Evolutionary conservation across 352 stramenopile genomes (phyloP), one percentile per base, ranked within the genome.

Genomic region (Globisporangium cylindrosporum): DNA sequence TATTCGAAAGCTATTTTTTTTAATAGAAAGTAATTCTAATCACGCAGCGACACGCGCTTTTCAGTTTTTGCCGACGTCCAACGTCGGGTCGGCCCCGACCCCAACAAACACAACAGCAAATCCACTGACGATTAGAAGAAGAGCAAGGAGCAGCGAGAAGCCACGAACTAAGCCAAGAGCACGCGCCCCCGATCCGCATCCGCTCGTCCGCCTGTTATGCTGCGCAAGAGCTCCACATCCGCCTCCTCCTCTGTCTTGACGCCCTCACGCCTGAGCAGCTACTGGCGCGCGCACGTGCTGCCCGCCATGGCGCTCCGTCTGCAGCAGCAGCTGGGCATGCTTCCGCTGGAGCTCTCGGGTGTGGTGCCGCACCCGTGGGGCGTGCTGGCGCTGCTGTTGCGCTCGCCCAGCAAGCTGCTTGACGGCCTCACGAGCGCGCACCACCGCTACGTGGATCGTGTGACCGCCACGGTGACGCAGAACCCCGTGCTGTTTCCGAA

Each of bases 401-500:
- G 84, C 25, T 86, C 74, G 29, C 84, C 86, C 12, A 86, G 77
- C 60, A 76, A 83, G 5, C 60, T 89, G 6, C 70, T 94, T 46
- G 81, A 94, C 66, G 64, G 71, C 2, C 66, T 91, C 46, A 94
- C 82, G 24, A 78, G 72, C 41, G 73, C 69, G 24, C 86, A 94
- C 67, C 86, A 94, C 51, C 79, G 82, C 29, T 90, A 88, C 46
- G 72, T 92, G 57, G 86, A 94, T 68, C 80, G 79, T 55, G 68
- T 74, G 27, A 85, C 81, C n/a, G 86, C 84, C n/a, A 73, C 75
- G 29, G 73, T 94, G 43, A 92, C 86, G 51, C 86, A 94, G 59
- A 89, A 86, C 70, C 74, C 82, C 15, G 63, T 92, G 51, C 66
- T 94, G n/a, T 94, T 92, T 59, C 86, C 86, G 1, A 76, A 81